Base-by-base conservation (phyloP, 129 eudicot genomes). In the Scalesia atractyloides region DNA sequence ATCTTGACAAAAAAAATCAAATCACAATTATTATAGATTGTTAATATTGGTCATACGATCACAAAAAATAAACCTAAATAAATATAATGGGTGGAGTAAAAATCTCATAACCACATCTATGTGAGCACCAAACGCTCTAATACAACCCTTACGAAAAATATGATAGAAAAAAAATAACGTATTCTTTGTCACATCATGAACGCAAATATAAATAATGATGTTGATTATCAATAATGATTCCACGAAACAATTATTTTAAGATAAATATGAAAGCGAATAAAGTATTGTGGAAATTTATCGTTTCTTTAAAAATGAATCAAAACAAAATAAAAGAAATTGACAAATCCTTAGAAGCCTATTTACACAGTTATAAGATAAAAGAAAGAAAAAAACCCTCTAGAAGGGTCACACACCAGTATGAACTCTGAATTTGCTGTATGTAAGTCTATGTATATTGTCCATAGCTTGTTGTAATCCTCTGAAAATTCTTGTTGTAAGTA, bases 361-460 rank as follows among this genome's bases (percentile, higher is more conserved):
- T 92, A 86, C 97, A 92, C 50, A 47, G 82, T 69, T 73, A 51
- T 58, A 73, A 84, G 73, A 61, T 15, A 50, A 50, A 3, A 39
- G 33, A 57, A 17, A 66, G n/a, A 58, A 34, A 9, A 18, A 63
- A 71, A 69, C 76, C 68, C 74, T 60, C 62, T 76, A 64, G 70
- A 74, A 52, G 72, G 72, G 84, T 65, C 86, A 86, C 86, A 86
- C 87, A 89, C 86, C 79, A 77, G 88, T 67, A 51, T 72, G 81
- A 74, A 76, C 64, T 74, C 37, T 58, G 70, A 73, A 80, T 68
- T 59, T 58, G 34, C 58, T 62, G 70, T n/a, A 46, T 66, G 67
- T 43, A 69, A 69, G 36, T 81, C 79, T 79, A 72, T 72, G 96
- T 79, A 85, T 82, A 88, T 9, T 91, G 96, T 30, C 93, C 96